Conservation (phyloP, 2,329 filamentous ascomycete genomes). For the Coniochaeta ligniaria region DNA sequence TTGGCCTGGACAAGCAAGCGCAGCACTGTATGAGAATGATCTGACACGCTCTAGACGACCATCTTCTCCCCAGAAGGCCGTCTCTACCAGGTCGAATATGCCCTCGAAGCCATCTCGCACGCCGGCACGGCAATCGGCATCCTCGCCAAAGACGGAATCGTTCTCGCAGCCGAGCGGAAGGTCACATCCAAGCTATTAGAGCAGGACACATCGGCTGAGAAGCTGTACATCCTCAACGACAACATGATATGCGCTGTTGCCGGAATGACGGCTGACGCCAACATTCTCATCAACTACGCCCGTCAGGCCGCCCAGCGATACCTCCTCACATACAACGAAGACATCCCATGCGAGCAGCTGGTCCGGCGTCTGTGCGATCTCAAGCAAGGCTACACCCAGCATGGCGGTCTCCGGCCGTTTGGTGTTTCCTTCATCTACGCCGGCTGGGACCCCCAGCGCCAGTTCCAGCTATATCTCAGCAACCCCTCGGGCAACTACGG, state of each 20-base stretch:
- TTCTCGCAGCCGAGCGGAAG: slow-evolving; percentile 95
- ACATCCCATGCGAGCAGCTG: slow-evolving; percentile 98
- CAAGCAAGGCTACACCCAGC: slow-evolving; percentile 98
- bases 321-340: slow-evolving; percentile 98
- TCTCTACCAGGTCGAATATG: slow-evolving; percentile 99
- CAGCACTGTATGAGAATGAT: slow-evolving; percentile 4
- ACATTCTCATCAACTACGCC: slow-evolving; percentile 99
- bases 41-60: slow-evolving; percentile 61
- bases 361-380: slow-evolving; percentile 94
- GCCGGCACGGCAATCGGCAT: slow-evolving; percentile 96
- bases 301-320: slow-evolving; percentile 95
- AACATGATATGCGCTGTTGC: slow-evolving; percentile 99
- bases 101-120: slow-evolving; percentile 96
- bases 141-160: slow-evolving; percentile 95
- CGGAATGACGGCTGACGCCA: slow-evolving; percentile 98
- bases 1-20: slow-evolving; percentile 13
- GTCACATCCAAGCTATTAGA: slow-evolving; percentile 98
- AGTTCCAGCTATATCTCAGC: slow-evolving; percentile 99
- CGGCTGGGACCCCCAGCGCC: slow-evolving; percentile 88
- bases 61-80: slow-evolving; percentile 99
- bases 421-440: slow-evolving; percentile 99
- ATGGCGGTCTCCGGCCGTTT: slow-evolving; percentile 95
- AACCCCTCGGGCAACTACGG: slow-evolving; percentile 99
- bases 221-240: slow-evolving; percentile 98
- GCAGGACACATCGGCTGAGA: slow-evolving; percentile 99